Percentiles rank a stretch among this genome's conserved stretches.
Evolutionary conservation across 2,329 filamentous ascomycete genomes (phyloP).

Genomic region (Cordyceps cicadae): DNA sequence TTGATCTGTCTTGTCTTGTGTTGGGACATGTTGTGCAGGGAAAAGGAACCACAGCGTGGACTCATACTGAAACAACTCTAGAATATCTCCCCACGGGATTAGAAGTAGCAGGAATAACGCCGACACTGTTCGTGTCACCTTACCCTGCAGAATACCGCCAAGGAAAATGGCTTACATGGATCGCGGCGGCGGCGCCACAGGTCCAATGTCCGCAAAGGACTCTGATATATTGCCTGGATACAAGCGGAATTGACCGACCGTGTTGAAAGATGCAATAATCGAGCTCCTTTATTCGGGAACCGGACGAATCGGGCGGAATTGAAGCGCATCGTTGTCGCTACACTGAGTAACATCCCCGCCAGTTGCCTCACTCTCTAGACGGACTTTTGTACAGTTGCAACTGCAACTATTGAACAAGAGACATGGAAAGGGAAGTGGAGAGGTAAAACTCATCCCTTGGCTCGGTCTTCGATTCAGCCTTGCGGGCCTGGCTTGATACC

Average conservation of each 20-base stretch:
- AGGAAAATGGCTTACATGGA: background rate
- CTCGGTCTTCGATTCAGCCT: slow-evolving; percentile 2
- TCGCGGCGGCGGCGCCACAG: background rate
- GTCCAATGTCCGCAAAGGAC: background rate
- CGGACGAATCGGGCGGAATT: background rate
- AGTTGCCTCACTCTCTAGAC: background rate
- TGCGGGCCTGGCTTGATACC: background rate
- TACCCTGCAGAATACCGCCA: background rate
- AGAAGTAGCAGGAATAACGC: background rate
- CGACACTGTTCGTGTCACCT: background rate
- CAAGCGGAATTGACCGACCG: background rate
- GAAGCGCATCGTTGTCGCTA: background rate
- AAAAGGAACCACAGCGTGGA: no score
- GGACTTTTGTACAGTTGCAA: background rate
- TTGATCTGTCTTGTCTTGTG: background rate
- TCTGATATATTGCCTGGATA: background rate
- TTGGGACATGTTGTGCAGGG: background rate
- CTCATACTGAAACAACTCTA: background rate
- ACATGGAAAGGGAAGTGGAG: background rate
- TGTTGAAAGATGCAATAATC: no score
- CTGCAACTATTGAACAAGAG: background rate
- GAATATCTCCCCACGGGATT: background rate
- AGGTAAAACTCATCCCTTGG: background rate
- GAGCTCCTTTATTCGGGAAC: background rate
- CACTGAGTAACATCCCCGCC: background rate